Evolutionary conservation across 805 yeast species (phyloP).

Genomic region (Priceomyces fermenticarens): DNA sequence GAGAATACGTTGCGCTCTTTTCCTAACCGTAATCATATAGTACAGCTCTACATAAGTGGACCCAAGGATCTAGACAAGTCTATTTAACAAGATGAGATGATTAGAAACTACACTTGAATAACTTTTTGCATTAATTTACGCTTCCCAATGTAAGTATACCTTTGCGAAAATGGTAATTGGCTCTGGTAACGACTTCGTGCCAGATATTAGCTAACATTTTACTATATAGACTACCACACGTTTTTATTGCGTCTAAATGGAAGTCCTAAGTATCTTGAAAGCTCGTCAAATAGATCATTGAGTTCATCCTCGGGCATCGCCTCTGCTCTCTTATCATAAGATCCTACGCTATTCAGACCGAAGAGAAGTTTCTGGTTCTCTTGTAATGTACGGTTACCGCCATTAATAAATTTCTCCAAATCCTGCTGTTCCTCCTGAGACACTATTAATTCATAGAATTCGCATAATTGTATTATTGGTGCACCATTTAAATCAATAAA

Average conservation of each 20-base stretch:
- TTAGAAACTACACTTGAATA: not conserved
- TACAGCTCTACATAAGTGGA: too few relatives aligned
- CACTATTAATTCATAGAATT: constrained; percentile 77
- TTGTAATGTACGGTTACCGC: constrained; percentile 5
- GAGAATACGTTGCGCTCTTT: too few relatives aligned
- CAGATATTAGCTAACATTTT: too few relatives aligned
- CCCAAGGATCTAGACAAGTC: too few relatives aligned
- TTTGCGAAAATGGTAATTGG: too few relatives aligned
- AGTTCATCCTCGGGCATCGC: constrained; percentile 45
- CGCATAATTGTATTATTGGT: constrained; percentile 52
- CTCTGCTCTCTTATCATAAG: constrained; percentile 7
- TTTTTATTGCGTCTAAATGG: constrained; percentile 49
- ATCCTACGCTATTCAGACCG: not conserved
- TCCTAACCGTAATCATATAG: too few relatives aligned
- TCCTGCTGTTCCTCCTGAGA: constrained; percentile 55
- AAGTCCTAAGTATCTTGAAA: constrained; percentile 70
- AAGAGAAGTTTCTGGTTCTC: constrained; percentile 9
- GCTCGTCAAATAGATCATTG: constrained; percentile 54
- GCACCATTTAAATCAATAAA: constrained; percentile 47
- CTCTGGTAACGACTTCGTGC: too few relatives aligned
- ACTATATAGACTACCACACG: constrained; percentile 42
- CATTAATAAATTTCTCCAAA: constrained; percentile 11
- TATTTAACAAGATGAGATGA: too few relatives aligned
- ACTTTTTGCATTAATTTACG: too few relatives aligned
- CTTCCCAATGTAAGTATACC: too few relatives aligned